Evolutionary conservation across 2,329 filamentous ascomycete genomes (phyloP).

Genomic region (Lasiodiplodia gonubiensis): DNA sequence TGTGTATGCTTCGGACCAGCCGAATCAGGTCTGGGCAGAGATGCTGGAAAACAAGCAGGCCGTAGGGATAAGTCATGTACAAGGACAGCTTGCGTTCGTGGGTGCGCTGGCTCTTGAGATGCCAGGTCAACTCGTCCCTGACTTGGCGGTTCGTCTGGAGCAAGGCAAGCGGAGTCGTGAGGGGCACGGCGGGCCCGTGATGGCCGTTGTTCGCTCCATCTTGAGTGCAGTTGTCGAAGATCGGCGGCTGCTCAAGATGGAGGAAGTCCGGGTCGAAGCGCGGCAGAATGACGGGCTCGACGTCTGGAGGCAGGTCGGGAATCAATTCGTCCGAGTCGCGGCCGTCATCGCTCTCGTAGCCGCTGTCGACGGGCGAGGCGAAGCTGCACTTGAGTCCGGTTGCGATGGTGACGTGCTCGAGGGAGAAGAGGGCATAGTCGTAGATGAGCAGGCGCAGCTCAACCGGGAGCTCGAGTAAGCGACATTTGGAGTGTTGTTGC

Average conservation of each 20-base stretch:
- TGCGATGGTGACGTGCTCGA: constrained; percentile 47
- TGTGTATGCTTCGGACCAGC: constrained; percentile 49
- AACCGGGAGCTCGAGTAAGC: constrained; percentile 42
- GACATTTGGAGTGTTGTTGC: constrained; percentile 5
- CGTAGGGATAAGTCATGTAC: constrained; percentile 49
- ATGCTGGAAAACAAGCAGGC: constrained; percentile 48
- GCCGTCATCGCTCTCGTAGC: constrained; percentile 34
- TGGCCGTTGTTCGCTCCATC: neutral
- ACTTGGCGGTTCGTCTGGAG: constrained; percentile 42
- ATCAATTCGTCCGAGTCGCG: constrained; percentile 29
- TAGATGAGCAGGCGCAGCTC: constrained; percentile 53
- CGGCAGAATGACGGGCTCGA: constrained; percentile 36
- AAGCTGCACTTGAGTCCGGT: constrained; percentile 19
- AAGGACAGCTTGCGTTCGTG: constrained; percentile 42
- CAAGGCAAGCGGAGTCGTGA: constrained; percentile 38
- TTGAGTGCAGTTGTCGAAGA: constrained; percentile 6
- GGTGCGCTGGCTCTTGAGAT: constrained; percentile 37
- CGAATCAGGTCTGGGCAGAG: constrained; percentile 47
- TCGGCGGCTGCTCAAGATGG: constrained; percentile 20
- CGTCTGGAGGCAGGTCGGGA: constrained; percentile 46
- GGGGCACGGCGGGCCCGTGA: constrained; percentile 29
- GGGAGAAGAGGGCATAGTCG: constrained; percentile 46
- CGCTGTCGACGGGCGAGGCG: constrained; percentile 41
- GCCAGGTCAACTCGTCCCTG: constrained; percentile 44
- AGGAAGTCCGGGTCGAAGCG: constrained; percentile 28